These are phyloP conservation scores for Ogataea siamensis DNA, from an alignment of 805 yeast genomes.

Conservation along the genomic window DNA sequence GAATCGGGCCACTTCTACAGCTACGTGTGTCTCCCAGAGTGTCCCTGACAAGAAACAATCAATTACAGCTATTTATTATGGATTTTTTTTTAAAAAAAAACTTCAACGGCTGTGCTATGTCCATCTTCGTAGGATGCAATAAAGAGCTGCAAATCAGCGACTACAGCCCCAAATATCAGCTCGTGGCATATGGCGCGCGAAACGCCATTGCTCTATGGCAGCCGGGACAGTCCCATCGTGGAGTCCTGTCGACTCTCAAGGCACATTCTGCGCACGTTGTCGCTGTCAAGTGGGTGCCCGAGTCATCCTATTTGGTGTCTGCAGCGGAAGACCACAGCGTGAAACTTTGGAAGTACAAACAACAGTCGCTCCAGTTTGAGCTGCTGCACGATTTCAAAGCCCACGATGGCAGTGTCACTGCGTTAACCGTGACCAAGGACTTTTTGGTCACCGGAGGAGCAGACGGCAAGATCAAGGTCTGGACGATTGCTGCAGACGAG, in stretches of 20 bases:
- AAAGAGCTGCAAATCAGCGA: constrained; percentile 61
- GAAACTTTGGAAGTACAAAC: constrained; percentile 52
- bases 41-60: not conserved
- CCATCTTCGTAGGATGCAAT: constrained; percentile 72
- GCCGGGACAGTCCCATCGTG: constrained; percentile 32
- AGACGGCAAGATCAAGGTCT: constrained; percentile 53
- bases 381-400: constrained; percentile 35
- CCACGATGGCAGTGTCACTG: constrained; percentile 53
- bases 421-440: constrained; percentile 43
- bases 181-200: constrained; percentile 73
- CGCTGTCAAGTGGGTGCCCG: constrained; percentile 57
- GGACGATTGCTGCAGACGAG: constrained; percentile 36
- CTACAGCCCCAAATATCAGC: constrained; percentile 35
- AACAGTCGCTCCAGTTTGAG: constrained; percentile 26
- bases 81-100: not conserved
- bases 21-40: no score
- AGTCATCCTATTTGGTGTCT: constrained; percentile 47
- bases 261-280: constrained; percentile 64
- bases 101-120: constrained; percentile 15
- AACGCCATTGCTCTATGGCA: constrained; percentile 52
- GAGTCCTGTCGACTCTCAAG: constrained; percentile 56
- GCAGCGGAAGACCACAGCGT: constrained; percentile 67
- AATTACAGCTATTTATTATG: not conserved
- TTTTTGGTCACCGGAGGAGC: constrained; percentile 63
- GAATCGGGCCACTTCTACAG: no score